Conservation (phyloP, 805 yeast genomes). For the Wickerhamiella azyma region DNA sequence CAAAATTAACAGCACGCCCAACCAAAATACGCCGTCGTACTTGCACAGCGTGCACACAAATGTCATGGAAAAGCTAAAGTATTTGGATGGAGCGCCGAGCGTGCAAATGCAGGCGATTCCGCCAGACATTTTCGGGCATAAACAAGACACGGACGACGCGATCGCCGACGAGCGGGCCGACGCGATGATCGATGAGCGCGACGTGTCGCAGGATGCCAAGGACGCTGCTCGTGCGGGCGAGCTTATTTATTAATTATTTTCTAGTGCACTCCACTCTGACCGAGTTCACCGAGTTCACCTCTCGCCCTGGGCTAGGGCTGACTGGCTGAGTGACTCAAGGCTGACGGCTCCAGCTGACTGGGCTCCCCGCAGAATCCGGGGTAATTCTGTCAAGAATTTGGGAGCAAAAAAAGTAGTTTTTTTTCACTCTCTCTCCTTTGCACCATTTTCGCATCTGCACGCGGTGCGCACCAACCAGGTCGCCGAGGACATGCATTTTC, state of each 20-base stretch:
- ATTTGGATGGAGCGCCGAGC: constrained; percentile 81
- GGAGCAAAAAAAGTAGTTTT: too few species aligned
- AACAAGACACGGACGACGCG: constrained; percentile 28
- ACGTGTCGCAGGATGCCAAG: background rate
- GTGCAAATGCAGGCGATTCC: constrained; percentile 87
- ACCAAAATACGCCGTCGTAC: constrained; percentile 70
- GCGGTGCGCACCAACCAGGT: too few species aligned
- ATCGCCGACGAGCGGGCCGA: constrained; percentile 23
- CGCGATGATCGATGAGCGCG: constrained; percentile 10
- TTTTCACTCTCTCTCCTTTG: too few species aligned
- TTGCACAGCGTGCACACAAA: constrained; percentile 66
- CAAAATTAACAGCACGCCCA: constrained; percentile 42
- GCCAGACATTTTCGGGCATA: constrained; percentile 38
- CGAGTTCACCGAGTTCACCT: too few species aligned
- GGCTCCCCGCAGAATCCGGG: too few species aligned
- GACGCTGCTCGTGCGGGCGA: constrained; percentile 3
- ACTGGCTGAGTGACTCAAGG: too few species aligned
- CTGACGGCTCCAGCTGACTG: too few species aligned
- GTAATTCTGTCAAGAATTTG: too few species aligned
- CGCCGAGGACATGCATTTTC: too few species aligned
- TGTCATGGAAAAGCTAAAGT: constrained; percentile 67
- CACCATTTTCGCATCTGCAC: too few species aligned
- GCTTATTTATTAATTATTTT: background rate
- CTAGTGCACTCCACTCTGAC: too few species aligned
- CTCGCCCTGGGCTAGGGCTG: too few species aligned